Evolutionary conservation across 306 rosid genomes (phyloP).

Genomic region (Lablab purpureus): DNA sequence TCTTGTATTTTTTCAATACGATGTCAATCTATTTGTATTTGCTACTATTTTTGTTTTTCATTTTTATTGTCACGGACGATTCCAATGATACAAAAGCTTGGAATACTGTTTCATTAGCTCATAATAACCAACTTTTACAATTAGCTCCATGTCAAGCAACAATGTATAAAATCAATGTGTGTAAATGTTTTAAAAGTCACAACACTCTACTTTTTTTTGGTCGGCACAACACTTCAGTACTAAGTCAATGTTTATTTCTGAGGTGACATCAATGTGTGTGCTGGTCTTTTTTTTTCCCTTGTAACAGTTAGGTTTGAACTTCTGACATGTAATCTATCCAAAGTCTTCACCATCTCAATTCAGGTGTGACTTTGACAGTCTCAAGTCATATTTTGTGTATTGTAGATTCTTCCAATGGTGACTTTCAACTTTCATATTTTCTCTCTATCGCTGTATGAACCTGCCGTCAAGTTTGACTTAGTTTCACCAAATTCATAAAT

Average conservation of each 20-base stretch:
- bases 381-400: not conserved
- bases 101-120: constrained; percentile 17
- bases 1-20: not conserved
- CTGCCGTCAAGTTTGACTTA: constrained; percentile 35
- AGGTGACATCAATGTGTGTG: not conserved
- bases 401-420: not conserved
- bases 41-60: not conserved
- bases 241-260: not conserved
- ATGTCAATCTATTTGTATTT: not conserved
- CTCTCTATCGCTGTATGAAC: not conserved
- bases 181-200: constrained; percentile 7
- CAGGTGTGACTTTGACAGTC: not conserved
- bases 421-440: not conserved
- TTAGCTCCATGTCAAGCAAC: not conserved
- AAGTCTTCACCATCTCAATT: not conserved
- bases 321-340: not conserved
- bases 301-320: not conserved
- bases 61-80: not conserved
- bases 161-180: not conserved
- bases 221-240: not conserved
- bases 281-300: not conserved
- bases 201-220: too few relatives aligned
- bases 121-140: not conserved
- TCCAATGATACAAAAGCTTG: not conserved
- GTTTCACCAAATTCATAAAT: not conserved